Percentiles rank a stretch among this genome's conserved stretches.
phyloP scores from a whole-genome alignment of 371 early-diverging fungal species.

The Syncephalastrum racemosum region DNA sequence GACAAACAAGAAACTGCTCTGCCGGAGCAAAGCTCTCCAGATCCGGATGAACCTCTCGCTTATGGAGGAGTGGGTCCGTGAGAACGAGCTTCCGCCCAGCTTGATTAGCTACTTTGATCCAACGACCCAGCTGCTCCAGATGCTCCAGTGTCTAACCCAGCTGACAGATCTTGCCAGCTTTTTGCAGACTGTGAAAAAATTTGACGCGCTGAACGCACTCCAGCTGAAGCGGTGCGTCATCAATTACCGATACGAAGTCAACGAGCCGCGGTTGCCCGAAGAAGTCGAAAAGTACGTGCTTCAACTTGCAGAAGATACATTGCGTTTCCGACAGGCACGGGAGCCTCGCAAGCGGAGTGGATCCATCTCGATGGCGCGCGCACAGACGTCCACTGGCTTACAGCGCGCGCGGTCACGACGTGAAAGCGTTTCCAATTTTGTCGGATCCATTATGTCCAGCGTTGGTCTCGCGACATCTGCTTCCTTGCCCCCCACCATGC shows the following conservation, averaged over 20 bases:
- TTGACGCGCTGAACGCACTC: conserved; percentile 62
- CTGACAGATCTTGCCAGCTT: conserved; percentile 64
- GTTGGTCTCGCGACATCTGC: conserved; percentile 23
- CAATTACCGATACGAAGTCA: conserved; percentile 82
- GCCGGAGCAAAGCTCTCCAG: conserved; percentile 78
- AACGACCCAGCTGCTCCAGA: conserved; percentile 73
- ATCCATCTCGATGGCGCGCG: conserved; percentile 10
- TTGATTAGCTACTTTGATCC: conserved; percentile 54
- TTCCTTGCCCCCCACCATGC: conserved; percentile 16
- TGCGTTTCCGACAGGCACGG: conserved; percentile 49
- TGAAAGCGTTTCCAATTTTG: conserved; percentile 30
- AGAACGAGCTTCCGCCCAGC: conserved; percentile 48
- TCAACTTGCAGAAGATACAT: conserved; percentile 61
- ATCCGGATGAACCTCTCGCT: conserved; percentile 77
- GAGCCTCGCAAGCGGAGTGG: conserved; percentile 1
- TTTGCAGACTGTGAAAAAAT: conserved; percentile 67
- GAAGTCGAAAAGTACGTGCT: conserved; percentile 73
- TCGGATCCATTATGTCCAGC: conserved; percentile 27
- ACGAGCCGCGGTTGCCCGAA: conserved; percentile 64
- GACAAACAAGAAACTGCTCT: conserved; percentile 67
- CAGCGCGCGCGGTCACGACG: conserved; percentile 23
- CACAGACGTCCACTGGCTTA: conserved; percentile 18
- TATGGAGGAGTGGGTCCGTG: conserved; percentile 83
- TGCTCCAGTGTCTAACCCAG: conserved; percentile 75
- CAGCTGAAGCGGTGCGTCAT: conserved; percentile 72